Evolutionary conservation across 163 green algal genomes (phyloP), one percentile per base, ranked within the genome.

Genomic region (Chlamydomonas reinhardtii): DNA sequence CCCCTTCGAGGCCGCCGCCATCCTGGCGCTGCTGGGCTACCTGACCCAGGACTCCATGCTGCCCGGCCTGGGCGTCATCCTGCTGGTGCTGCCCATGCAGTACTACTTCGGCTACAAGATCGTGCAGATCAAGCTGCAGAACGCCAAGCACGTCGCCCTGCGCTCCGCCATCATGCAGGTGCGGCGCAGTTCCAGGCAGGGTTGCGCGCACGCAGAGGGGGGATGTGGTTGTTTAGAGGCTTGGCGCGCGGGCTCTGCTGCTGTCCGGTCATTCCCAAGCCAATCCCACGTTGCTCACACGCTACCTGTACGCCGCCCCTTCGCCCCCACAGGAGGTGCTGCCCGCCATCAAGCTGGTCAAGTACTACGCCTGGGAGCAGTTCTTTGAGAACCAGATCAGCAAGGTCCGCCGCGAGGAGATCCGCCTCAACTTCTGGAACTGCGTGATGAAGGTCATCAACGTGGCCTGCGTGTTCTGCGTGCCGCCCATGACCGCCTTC

Each of bases 321-420:
- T 24, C 43, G 2, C 43, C 73, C 27, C 48, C 48, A 56, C 48
- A 56, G 83, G 91, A 94, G 85, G 76, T 94, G 11, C 90, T 94
- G 37, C 91, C 91, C 43, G 89, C 91, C 74, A 94, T 94, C 85
- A 94, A 94, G 91, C 88, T 94, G 73, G 88, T 94, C 83, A 94
- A 94, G 90, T 94, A 93, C 89, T 94, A 94, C 79, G 89, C 85
- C 19, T 94, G 91, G 91, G 91, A 94, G 90, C 78, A 86, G 65
- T 94, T 89, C 85, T 93, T 94, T 35, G 88, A 93, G 89, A 48
- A 83, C 17, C 61, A 93, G 71, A 86, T 89, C 54, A 61, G 0
- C 32, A 84, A 89, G 70, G 87, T 93, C 64, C 91, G 91, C 88
- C 74, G 76, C 29, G 68, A 85, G 27, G 91, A 94, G 91, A 74